These are phyloP conservation scores for Aspergillus chevalieri DNA, from an alignment of 2,329 filamentous ascomycete species.

Conservation along the genomic window DNA sequence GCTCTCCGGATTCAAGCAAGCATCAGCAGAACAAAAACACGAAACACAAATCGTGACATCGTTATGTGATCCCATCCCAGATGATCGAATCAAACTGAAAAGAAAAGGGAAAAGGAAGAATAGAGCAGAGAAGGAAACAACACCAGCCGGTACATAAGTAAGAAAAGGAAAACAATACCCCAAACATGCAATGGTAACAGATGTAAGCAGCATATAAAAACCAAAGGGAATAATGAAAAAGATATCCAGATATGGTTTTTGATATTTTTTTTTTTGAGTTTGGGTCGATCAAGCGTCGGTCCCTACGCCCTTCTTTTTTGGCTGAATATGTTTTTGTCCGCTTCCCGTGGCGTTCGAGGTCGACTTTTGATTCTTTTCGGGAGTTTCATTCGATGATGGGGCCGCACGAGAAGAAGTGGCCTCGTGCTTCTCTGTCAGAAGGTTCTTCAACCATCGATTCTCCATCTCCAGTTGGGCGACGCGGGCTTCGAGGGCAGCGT, in stretches of 20 bases:
- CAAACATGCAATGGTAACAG: no score
- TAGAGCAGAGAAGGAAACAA: slow-evolving; percentile 11
- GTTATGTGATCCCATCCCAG: slow-evolving; percentile 16
- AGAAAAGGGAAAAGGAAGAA: slow-evolving; percentile 7
- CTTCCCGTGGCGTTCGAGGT: slow-evolving; percentile 10
- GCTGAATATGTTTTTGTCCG: slow-evolving; percentile 34
- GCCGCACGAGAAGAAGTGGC: slow-evolving; percentile 14
- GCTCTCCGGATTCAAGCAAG: not conserved
- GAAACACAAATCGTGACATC: slow-evolving; percentile 28
- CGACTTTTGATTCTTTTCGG: slow-evolving; percentile 15
- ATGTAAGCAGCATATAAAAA: not conserved
- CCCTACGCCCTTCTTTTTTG: slow-evolving; percentile 35
- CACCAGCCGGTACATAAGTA: slow-evolving; percentile 6
- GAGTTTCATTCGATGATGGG: slow-evolving; percentile 20
- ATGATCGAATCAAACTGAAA: slow-evolving; percentile 4
- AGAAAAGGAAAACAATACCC: slow-evolving; percentile 3
- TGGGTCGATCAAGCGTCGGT: slow-evolving; percentile 19
- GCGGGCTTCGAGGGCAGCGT: slow-evolving; percentile 63
- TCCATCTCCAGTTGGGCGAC: slow-evolving; percentile 75
- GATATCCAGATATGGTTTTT: not conserved
- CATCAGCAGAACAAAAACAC: slow-evolving; percentile 11
- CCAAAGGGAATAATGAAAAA: not conserved
- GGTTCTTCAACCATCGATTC: slow-evolving; percentile 74
- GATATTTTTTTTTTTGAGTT: slow-evolving; percentile 1
- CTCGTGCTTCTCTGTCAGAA: slow-evolving; percentile 74